phyloP scores from a whole-genome alignment of 768 basidiomycete species.

The Arthromyces matolae region DNA sequence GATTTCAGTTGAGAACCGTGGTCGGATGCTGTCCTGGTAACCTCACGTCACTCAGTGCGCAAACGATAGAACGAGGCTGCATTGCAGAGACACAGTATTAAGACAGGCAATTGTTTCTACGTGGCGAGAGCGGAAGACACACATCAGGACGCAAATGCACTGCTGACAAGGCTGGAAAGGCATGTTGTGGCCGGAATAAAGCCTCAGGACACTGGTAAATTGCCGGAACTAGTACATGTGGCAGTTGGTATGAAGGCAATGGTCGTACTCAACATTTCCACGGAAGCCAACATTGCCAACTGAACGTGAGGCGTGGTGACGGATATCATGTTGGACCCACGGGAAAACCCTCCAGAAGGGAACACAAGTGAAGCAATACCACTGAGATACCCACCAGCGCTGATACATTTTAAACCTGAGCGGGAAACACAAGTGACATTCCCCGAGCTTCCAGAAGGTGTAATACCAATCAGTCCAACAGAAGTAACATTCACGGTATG shows the following conservation, averaged over 20 bases:
- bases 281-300: constrained; percentile 36
- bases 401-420: constrained; percentile 29
- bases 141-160: neutral
- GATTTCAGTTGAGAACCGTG: constrained; percentile 16
- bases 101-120: constrained; percentile 20
- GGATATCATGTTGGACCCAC: constrained; percentile 28
- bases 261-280: constrained; percentile 32
- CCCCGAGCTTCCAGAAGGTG: constrained; percentile 20
- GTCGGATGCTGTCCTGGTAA: constrained; percentile 28
- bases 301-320: constrained; percentile 33
- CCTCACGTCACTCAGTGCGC: constrained; percentile 30
- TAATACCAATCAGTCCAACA: constrained; percentile 23
- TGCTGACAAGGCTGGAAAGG: constrained; percentile 3
- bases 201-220: constrained; percentile 13
- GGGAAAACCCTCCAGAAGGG: constrained; percentile 23
- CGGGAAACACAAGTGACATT: constrained; percentile 15
- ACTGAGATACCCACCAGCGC: constrained; percentile 29
- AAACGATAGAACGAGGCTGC: constrained; percentile 32
- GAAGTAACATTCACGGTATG: constrained; percentile 1
- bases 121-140: constrained; percentile 28
- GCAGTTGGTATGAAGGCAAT: constrained; percentile 36
- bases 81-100: constrained; percentile 18
- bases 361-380: constrained; percentile 3
- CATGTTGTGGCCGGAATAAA: constrained; percentile 5
- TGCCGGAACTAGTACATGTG: constrained; percentile 23